Evolutionary conservation across 352 stramenopile genomes (phyloP).

Genomic region (Pythium insidiosum): DNA sequence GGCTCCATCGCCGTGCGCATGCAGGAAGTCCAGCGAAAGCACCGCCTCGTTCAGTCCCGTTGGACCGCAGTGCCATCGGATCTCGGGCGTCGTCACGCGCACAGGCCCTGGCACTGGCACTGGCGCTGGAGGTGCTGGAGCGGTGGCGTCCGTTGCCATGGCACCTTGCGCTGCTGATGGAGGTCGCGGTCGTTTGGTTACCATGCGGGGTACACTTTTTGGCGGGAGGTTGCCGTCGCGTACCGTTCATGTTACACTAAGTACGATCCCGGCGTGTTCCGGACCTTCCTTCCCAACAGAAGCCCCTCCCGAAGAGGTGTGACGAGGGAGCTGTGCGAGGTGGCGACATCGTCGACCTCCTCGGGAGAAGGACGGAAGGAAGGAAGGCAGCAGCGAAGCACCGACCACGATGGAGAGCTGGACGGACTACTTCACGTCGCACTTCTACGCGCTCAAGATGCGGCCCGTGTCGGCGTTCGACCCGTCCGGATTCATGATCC

Average conservation of each 20-base stretch:
- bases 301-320: too few species aligned
- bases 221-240: too few species aligned
- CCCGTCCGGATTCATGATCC: constrained; percentile 79
- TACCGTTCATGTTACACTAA: neutral
- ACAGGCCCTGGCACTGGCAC: constrained; percentile 11
- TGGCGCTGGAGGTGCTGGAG: neutral
- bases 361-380: too few species aligned
- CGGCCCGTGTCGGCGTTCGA: constrained; percentile 78
- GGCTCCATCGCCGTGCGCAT: constrained; percentile 4
- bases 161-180: too few species aligned
- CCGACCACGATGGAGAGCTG: constrained; percentile 67
- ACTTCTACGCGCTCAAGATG: constrained; percentile 83
- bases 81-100: constrained; percentile 71
- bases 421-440: constrained; percentile 63
- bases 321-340: neutral
- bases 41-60: constrained; percentile 86
- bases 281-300: too few species aligned
- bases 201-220: too few species aligned
- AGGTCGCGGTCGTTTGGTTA: too few species aligned
- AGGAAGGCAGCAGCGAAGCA: too few species aligned
- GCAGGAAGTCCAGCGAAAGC: constrained; percentile 76
- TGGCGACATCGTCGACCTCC: too few species aligned
- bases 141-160: neutral
- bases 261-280: too few species aligned
- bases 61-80: constrained; percentile 79